phyloP scores from a whole-genome alignment of 2,329 filamentous ascomycete genomes.

The Aschersonia sp. region DNA sequence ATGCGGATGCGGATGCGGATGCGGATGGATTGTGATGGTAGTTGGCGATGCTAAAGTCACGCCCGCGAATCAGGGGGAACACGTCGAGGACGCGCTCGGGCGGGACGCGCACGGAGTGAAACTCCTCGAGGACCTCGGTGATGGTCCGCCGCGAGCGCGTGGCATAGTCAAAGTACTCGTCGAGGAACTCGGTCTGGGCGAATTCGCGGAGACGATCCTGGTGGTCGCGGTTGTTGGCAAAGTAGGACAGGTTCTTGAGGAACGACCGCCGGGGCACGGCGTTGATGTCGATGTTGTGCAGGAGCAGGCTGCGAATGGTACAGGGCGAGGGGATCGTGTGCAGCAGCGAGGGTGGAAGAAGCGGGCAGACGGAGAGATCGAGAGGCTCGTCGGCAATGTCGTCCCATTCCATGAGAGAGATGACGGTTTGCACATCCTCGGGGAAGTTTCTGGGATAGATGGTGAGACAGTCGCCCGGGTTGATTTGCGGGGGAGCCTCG shows the following conservation, averaged over 20 bases:
- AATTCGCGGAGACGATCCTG: constrained; percentile 75
- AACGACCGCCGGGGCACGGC: constrained; percentile 81
- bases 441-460: constrained; percentile 82
- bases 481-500: constrained; percentile 5
- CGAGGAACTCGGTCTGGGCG: constrained; percentile 60
- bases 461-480: constrained; percentile 68
- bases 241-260: constrained; percentile 64
- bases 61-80: constrained; percentile 71
- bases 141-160: constrained; percentile 81
- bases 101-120: constrained; percentile 69
- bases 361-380: constrained; percentile 25
- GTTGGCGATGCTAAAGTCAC: constrained; percentile 86
- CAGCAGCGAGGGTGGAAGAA: constrained; percentile 20
- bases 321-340: constrained; percentile 20
- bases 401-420: constrained; percentile 68
- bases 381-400: constrained; percentile 56
- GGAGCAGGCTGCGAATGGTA: constrained; percentile 64
- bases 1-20: background rate
- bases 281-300: constrained; percentile 76
- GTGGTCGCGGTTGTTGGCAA: constrained; percentile 58
- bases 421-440: constrained; percentile 62
- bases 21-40: constrained; percentile 30
- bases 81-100: constrained; percentile 56
- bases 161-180: constrained; percentile 94
- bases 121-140: constrained; percentile 83